Base-by-base conservation (phyloP, 495 filamentous ascomycete genomes). In the Pseudomonodictys pantanalensis region DNA sequence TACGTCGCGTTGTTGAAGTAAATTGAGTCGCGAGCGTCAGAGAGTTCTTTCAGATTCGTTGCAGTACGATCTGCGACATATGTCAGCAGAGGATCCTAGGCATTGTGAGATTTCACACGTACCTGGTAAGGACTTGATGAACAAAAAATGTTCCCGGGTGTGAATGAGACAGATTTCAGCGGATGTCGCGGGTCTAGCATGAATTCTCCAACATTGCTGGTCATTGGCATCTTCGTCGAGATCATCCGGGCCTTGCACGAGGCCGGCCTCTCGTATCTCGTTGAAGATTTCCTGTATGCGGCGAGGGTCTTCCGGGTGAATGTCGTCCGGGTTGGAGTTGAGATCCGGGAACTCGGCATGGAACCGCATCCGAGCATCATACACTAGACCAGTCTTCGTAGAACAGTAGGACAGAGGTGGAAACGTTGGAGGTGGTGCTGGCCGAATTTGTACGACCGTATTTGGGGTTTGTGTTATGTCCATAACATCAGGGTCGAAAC, bases 231-330 rank as follows among this genome's bases (percentile, higher is more conserved):
- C 64, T 60, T 77, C 65, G 65, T 84, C 60, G 69, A 22, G 71
- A 9, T 78, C 65, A 10, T 75, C 71, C 2, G 69, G 60, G 59
- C 86, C 80, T 41, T 85, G 77, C 17, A 95, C 80, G 12, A 99
- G 79, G 1, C 89, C 91, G 46, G 85, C 86, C 58, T 82, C 75
- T 65, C 85, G 89, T 49, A 99, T 83, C 20, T 85, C 87, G 56
- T 87, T 83, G 81, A 90, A 95, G 61, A 99, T 99, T 63, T 84
- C 83, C 48, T 86, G 87, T 49, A 97, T 97, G 5, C 93, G 83
- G 24, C 89, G 80, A 0, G 95, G 95, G 62, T 97, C 91, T 73
- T 99, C 93, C 1, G 95, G 93, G 62, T 99, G 93, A 55, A 90
- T 83, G 17, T 92, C 88, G n/a, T 60, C 54, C 6, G 26, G 22